Evolutionary conservation across 352 stramenopile genomes (phyloP).

Genomic region (Hyaloperonospora brassicae): DNA sequence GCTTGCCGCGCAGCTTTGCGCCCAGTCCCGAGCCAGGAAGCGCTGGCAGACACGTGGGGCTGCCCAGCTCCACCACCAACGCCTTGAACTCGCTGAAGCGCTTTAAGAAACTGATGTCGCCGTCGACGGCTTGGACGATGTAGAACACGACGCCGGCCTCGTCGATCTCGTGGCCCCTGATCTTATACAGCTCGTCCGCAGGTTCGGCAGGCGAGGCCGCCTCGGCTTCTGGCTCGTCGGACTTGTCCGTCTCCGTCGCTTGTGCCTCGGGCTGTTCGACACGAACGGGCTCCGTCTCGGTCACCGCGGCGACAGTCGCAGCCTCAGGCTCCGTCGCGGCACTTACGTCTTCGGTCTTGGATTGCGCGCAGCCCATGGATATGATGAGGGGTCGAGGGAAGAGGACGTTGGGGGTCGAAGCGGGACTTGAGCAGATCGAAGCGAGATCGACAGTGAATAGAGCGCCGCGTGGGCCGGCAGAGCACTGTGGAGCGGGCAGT

Average conservation of each 20-base stretch:
- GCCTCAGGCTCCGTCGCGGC: constrained; percentile 11
- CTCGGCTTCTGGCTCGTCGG: constrained; percentile 17
- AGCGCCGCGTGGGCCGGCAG: neutral
- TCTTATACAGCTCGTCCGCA: constrained; percentile 27
- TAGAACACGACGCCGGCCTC: constrained; percentile 66
- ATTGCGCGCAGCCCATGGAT: constrained; percentile 62
- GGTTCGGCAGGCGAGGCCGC: constrained; percentile 1
- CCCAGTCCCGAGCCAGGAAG: constrained; percentile 43
- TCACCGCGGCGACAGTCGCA: constrained; percentile 1
- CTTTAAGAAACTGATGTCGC: constrained; percentile 42
- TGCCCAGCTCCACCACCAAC: constrained; percentile 39
- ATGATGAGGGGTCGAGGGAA: constrained; percentile 8
- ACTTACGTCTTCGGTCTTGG: constrained; percentile 42
- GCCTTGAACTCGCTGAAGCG: constrained; percentile 81
- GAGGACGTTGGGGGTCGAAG: constrained; percentile 5
- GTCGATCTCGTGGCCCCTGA: constrained; percentile 57
- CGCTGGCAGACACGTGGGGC: constrained; percentile 32
- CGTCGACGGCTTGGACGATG: constrained; percentile 38
- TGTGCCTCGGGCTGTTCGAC: constrained; percentile 6
- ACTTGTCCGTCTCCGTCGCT: constrained; percentile 7
- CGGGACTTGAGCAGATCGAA: constrained; percentile 23
- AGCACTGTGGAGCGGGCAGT: neutral
- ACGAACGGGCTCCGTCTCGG: constrained; percentile 3
- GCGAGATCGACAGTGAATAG: constrained; percentile 28
- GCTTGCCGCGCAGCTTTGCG: constrained; percentile 48